Percentiles rank a stretch among this genome's conserved stretches.
These are phyloP conservation scores for Colletotrichum musae DNA, from an alignment of 2,329 filamentous ascomycete species.

Conservation along the genomic window DNA sequence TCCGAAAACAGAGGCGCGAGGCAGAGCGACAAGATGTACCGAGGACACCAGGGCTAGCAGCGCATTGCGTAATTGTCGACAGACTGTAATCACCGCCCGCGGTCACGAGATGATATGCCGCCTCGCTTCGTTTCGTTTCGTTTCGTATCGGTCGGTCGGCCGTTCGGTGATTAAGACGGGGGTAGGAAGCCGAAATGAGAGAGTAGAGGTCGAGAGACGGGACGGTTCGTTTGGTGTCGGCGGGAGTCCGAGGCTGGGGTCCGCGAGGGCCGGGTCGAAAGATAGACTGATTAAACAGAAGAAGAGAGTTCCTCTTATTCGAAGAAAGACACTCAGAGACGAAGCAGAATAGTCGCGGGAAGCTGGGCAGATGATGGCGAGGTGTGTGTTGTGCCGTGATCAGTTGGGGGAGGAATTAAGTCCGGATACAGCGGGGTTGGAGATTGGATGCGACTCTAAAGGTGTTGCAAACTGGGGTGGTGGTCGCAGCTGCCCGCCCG, in stretches of 20 bases:
- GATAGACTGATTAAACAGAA: too few species aligned
- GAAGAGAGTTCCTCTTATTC: too few species aligned
- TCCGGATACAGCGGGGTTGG: constrained; percentile 36
- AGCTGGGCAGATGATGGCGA: not conserved
- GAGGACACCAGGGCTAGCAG: constrained; percentile 22
- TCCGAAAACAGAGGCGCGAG: constrained; percentile 10
- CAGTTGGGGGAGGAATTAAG: constrained; percentile 9
- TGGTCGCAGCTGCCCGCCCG: not conserved
- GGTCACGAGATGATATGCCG: constrained; percentile 16
- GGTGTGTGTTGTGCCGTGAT: constrained; percentile 4
- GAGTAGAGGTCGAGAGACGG: constrained; percentile 17
- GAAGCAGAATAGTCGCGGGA: not conserved
- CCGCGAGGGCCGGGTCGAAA: too few species aligned
- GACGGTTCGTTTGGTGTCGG: not conserved
- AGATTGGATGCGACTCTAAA: constrained; percentile 27
- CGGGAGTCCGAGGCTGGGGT: constrained; percentile 3
- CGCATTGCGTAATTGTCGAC: constrained; percentile 32
- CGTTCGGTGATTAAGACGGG: constrained; percentile 24
- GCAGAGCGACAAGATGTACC: constrained; percentile 19
- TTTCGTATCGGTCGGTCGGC: constrained; percentile 15
- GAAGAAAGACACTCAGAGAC: not conserved
- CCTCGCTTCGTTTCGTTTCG: constrained; percentile 14
- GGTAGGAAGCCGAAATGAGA: constrained; percentile 25
- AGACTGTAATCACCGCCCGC: constrained; percentile 1
- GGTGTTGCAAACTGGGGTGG: not conserved